Conservation (phyloP, 1,139 yeast species). For the Kodamaea plutei region DNA sequence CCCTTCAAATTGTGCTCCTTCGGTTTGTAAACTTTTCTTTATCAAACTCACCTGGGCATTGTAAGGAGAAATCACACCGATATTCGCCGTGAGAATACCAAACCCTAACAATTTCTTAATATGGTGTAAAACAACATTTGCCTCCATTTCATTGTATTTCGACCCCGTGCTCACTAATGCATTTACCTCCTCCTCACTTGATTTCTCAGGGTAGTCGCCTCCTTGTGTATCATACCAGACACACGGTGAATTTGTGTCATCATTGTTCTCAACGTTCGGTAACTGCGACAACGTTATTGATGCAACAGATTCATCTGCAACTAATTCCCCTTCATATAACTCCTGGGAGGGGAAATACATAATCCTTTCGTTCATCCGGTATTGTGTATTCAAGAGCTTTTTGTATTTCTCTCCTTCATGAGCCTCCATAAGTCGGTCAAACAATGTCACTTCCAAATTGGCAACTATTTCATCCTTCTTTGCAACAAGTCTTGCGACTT, state of each 20-base stretch:
- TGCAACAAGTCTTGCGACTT: too few species aligned
- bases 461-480: slow-evolving; percentile 25
- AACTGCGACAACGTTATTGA: slow-evolving; percentile 53
- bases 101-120: slow-evolving; percentile 42
- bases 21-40: slow-evolving; percentile 38
- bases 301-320: slow-evolving; percentile 61
- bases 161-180: slow-evolving; percentile 31
- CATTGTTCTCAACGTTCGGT: slow-evolving; percentile 40
- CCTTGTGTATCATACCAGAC: slow-evolving; percentile 94
- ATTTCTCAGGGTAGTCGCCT: slow-evolving; percentile 69
- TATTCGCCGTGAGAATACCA: slow-evolving; percentile 48
- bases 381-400: slow-evolving; percentile 64
- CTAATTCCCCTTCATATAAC: slow-evolving; percentile 59
- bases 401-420: slow-evolving; percentile 47
- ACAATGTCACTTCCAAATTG: slow-evolving; percentile 60
- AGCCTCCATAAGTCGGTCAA: slow-evolving; percentile 69
- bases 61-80: slow-evolving; percentile 87
- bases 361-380: slow-evolving; percentile 76
- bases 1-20: slow-evolving; percentile 10
- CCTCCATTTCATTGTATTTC: slow-evolving; percentile 74
- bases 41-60: slow-evolving; percentile 75
- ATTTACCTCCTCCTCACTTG: slow-evolving; percentile 34
- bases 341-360: slow-evolving; percentile 74
- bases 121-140: slow-evolving; percentile 55
- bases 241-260: slow-evolving; percentile 29